Percentiles rank a stretch among this genome's conserved stretches.
Evolutionary conservation across 2,329 filamentous ascomycete genomes (phyloP).

Genomic region (Hypocrella siamensis): DNA sequence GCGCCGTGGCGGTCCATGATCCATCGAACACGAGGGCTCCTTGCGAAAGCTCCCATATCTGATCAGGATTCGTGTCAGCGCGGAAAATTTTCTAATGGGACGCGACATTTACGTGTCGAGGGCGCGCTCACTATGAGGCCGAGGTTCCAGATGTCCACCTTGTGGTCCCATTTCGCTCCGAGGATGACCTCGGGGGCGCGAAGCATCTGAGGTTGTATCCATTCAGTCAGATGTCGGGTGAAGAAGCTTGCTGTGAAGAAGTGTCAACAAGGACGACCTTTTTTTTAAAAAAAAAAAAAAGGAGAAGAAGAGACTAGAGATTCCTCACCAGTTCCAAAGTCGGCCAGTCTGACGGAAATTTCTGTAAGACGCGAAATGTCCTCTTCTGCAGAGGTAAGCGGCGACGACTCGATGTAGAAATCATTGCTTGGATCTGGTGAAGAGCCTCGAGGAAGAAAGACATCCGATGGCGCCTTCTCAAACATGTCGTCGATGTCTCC

Average conservation of each 20-base stretch:
- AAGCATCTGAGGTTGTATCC: constrained; percentile 11
- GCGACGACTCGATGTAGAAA: neutral
- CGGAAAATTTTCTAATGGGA: neutral
- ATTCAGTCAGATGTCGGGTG: constrained; percentile 10
- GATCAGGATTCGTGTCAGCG: neutral
- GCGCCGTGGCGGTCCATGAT: constrained; percentile 5
- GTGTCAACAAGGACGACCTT: too few species aligned
- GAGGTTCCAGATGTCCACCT: constrained; percentile 12
- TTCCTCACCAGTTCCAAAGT: constrained; percentile 9
- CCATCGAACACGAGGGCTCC: constrained; percentile 11
- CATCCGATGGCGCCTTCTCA: constrained; percentile 3
- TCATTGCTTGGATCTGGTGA: neutral
- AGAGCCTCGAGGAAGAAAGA: neutral
- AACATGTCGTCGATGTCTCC: constrained; percentile 8
- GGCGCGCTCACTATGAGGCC: constrained; percentile 3
- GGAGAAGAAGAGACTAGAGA: neutral
- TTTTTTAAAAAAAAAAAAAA: neutral
- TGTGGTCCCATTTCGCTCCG: constrained; percentile 10
- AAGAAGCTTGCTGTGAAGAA: constrained; percentile 9
- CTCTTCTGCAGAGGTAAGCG: neutral
- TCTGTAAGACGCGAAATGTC: neutral
- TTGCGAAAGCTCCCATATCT: constrained; percentile 10
- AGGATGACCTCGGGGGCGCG: constrained; percentile 12
- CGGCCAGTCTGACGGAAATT: constrained; percentile 4
- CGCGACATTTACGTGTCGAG: neutral